Conservation (phyloP, 1,139 yeast species). For the Hansenula sp. region DNA sequence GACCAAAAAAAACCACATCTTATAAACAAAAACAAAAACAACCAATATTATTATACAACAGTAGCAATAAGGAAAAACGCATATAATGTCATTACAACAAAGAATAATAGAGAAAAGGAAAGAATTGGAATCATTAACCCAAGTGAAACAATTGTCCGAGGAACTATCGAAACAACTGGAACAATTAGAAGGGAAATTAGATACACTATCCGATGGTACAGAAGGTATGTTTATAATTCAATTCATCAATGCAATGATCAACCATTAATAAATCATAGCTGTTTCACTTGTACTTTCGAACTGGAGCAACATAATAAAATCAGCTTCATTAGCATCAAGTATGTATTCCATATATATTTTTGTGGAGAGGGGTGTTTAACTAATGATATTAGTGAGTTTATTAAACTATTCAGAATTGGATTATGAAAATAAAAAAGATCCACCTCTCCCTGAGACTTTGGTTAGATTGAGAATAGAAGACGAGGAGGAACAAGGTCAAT, state of each 20-base stretch:
- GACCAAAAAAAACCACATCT: too few relatives aligned
- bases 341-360: conserved; percentile 11
- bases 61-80: too few relatives aligned
- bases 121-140: conserved; percentile 18
- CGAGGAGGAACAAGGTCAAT: conserved; percentile 25
- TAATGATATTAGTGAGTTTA: conserved; percentile 44
- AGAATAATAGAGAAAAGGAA: conserved; percentile 20
- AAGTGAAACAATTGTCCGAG: conserved; percentile 16
- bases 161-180: conserved; percentile 21
- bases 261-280: conserved; percentile 24
- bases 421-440: conserved; percentile 37
- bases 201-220: conserved; percentile 24
- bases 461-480: conserved; percentile 59
- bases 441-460: conserved; percentile 60
- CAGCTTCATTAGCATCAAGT: conserved; percentile 63
- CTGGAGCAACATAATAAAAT: conserved; percentile 67
- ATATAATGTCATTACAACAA: conserved; percentile 20
- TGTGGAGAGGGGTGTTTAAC: too few relatives aligned
- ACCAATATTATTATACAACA: too few relatives aligned
- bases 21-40: neutral
- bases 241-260: too few relatives aligned
- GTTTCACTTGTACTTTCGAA: conserved; percentile 53
- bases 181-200: conserved; percentile 21
- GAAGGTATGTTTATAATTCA: conserved; percentile 26
- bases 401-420: conserved; percentile 44